phyloP scores from a whole-genome alignment of 2,329 filamentous ascomycete genomes.

The Fusarium sp. region DNA sequence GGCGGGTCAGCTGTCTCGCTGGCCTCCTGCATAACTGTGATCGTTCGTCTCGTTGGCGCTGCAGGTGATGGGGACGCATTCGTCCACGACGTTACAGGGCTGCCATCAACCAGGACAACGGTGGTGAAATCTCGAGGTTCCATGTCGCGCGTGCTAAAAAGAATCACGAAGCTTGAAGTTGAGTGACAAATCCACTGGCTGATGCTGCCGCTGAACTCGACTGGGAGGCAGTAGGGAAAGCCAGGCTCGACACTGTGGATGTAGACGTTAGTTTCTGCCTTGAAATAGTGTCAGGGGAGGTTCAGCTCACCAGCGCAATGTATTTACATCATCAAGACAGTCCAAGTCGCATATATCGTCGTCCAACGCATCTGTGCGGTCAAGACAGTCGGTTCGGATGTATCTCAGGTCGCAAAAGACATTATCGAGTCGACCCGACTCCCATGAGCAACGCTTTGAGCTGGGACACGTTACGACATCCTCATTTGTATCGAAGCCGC shows the following conservation, averaged over 20 bases:
- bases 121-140: not conserved
- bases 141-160: not conserved
- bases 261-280: not conserved
- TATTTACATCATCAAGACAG: not conserved
- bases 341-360: not conserved
- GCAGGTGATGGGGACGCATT: not conserved
- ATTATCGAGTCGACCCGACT: not conserved
- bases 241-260: not conserved
- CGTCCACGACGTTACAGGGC: not conserved
- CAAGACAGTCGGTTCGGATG: not conserved
- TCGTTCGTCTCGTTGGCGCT: not conserved
- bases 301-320: not conserved
- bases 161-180: not conserved
- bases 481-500: not conserved
- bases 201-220: not conserved
- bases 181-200: not conserved
- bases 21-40: not conserved
- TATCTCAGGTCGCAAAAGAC: not conserved
- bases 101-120: not conserved
- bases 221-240: not conserved
- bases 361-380: not conserved
- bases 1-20: not conserved
- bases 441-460: not conserved
- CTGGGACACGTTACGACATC: not conserved
- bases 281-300: rapidly evolving